Percentiles rank a stretch among this genome's conserved stretches.
phyloP scores from a whole-genome alignment of 176 grass and related monocot species.

The Echinochloa phyllopogon region DNA sequence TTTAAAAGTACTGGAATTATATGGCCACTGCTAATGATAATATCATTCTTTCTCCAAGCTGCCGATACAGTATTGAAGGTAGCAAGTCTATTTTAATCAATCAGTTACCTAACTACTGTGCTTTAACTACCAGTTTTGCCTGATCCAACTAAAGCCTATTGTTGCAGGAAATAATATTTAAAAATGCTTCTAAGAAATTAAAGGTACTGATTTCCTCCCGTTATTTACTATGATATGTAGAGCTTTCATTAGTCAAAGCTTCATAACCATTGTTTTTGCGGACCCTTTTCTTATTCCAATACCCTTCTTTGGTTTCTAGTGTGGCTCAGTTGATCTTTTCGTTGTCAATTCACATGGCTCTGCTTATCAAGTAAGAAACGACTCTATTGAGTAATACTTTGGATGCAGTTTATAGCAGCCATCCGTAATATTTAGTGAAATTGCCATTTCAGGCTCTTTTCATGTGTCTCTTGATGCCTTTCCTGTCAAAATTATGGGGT shows the following conservation, averaged over 20 bases:
- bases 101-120: neutral
- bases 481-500: slow-evolving; percentile 97
- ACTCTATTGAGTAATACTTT: slow-evolving; percentile 16
- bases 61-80: slow-evolving; percentile 96
- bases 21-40: slow-evolving; percentile 93
- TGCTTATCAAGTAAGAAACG: slow-evolving; percentile 77
- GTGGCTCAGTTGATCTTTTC: slow-evolving; percentile 95
- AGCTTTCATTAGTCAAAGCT: slow-evolving; percentile 9
- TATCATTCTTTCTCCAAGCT: slow-evolving; percentile 95
- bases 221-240: slow-evolving; percentile 1
- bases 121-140: slow-evolving; percentile 38
- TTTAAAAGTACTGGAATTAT: slow-evolving; percentile 79
- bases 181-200: slow-evolving; percentile 86
- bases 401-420: slow-evolving; percentile 22
- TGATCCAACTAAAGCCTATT: slow-evolving; percentile 49
- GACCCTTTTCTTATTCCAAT: slow-evolving; percentile 34
- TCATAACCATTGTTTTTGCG: neutral
- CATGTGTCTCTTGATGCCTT: slow-evolving; percentile 86
- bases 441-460: slow-evolving; percentile 79
- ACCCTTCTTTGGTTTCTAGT: slow-evolving; percentile 50
- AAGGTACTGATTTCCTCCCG: slow-evolving; percentile 63
- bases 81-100: slow-evolving; percentile 38
- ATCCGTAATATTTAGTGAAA: slow-evolving; percentile 32
- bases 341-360: slow-evolving; percentile 98
- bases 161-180: slow-evolving; percentile 95